A percentile compares a stretch with the other conserved stretches of the same genome.
These are phyloP conservation scores for Xeromyces bisporus DNA, from an alignment of 495 filamentous ascomycete species.

Conservation along the genomic window DNA sequence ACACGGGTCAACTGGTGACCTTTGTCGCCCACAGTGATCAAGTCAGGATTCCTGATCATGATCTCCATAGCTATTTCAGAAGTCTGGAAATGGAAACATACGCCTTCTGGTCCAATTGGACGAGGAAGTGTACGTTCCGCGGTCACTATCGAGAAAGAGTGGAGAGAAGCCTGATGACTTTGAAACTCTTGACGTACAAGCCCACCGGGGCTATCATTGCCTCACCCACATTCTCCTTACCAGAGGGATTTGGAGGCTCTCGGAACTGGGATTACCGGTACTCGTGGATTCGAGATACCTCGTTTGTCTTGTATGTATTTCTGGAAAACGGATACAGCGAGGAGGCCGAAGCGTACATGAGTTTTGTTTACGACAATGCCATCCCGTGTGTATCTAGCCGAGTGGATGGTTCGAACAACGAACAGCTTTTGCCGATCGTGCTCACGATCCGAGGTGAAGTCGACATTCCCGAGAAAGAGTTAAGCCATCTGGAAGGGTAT, in stretches of 20 bases:
- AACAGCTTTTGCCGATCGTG: constrained; percentile 48
- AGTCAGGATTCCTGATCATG: constrained; percentile 22
- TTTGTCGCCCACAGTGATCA: constrained; percentile 41
- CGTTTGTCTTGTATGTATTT: constrained; percentile 60
- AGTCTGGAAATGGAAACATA: constrained; percentile 47
- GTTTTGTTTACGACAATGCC: constrained; percentile 53
- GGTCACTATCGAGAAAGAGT: constrained; percentile 56
- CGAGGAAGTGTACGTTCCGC: constrained; percentile 47
- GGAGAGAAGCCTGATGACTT: constrained; percentile 45
- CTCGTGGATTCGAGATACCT: constrained; percentile 57
- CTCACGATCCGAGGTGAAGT: constrained; percentile 56
- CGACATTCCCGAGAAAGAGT: constrained; percentile 49
- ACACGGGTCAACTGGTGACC: constrained; percentile 48
- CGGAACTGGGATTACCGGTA: constrained; percentile 66
- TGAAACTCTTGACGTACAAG: constrained; percentile 57
- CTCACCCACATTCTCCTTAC: constrained; percentile 46
- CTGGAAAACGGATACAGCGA: constrained; percentile 53
- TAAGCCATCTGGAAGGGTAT: constrained; percentile 52
- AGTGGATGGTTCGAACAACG: constrained; percentile 25
- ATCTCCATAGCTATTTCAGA: constrained; percentile 38
- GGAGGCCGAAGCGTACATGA: constrained; percentile 61
- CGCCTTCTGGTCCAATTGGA: constrained; percentile 54
- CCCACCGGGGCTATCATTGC: constrained; percentile 40
- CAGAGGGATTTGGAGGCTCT: constrained; percentile 51
- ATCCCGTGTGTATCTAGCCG: no score